Base-by-base conservation (phyloP, 371 early-diverging fungal genomes). In the Mortierella sp. region DNA sequence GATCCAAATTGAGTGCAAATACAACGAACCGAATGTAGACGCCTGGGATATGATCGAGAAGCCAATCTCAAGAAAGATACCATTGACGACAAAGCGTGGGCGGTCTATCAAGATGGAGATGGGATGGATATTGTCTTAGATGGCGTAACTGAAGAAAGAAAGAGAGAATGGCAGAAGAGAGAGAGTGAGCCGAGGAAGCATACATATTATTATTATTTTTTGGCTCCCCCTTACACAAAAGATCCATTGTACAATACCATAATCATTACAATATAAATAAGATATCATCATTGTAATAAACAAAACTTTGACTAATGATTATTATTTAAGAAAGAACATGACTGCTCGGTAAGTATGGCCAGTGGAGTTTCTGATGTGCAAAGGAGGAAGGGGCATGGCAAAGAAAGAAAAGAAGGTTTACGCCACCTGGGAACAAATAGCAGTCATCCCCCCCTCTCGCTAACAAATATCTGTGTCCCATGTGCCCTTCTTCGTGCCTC, bases 91-190 rank as follows among this genome's bases (percentile, higher is more conserved):
- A 3, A 75, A 75, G 67, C 72, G 72, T 16, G 75, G 72, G 2
- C 81, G 81, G 35, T 75, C 81, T 16, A 63, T 72, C 72, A 80
- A 80, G 73, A 80, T 80, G 81, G 81, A 80, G 70, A 80, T 80
- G 81, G 81, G 81, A 35, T 80, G 81, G 81, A 75, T 80, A 26
- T 71, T 80, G 5, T 80, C 81, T 1, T 80, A 68, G 43, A n/a
- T n/a, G 20, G 37, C 24, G 24, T 18, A 20, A 52, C 22, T 8
- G n/a, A 18, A 52, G 52, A 52, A 52, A 22, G 52, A 52, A n/a
- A n/a, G 52, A 22, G 22, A 10, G 24, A 11, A 52, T n/a, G 52
- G 6, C 5, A 24, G 24, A n/a, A 24, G 11, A 22, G 52, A 51
- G 16, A 51, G 22, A 3, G 20, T 10, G 22, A n/a, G 22, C 0